Base-by-base conservation (phyloP, 805 yeast genomes). In the Lipomyces sp. region DNA sequence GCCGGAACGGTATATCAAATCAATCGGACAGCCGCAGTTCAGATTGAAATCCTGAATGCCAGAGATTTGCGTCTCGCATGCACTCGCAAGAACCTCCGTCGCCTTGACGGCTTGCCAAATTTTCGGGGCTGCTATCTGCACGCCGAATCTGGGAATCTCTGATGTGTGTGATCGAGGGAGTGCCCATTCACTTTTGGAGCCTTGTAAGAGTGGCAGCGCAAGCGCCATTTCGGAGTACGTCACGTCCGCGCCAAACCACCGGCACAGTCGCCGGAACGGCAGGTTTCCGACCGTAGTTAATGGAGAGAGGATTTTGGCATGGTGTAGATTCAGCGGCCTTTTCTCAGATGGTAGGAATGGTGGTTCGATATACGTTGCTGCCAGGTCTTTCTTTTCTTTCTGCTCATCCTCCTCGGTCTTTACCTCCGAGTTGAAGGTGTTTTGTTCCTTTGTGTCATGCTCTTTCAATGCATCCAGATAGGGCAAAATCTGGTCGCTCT, bases 11-110 rank as follows among this genome's bases (percentile, higher is more conserved):
- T 88, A 95, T n/a, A 95, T 81, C 73, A 95, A 82, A 76, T 96
- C 99, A 72, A 95, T 95, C 15, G 99, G 99, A 77, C 99, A 95
- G 2, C 99, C 99, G 75, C 97, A 89, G 79, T 95, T 95, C 74
- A 95, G 83, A 76, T 95, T 95, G 70, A 95, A 81, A 75, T 95
- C 98, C 37, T 89, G 84, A 24, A 51, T 29, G 2, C 54, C 54
- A 5, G 29, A 18, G 54, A 51, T 51, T 4, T n/a, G 15, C n/a
- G 90, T 85, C 13, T 60, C 62, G 35, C 74, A 63, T 11, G 45
- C 32, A n/a, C 50, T 63, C 18, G 84, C 80, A 30, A 91, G 79
- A 7, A 88, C 87, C 77, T 95, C 97, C n/a, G 95, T 87, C 1
- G 97, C 96, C 77, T 92, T 92, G 34, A 92, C 85, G 2, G 96